These are phyloP conservation scores for Margaritispora aquatica DNA, from an alignment of 495 filamentous ascomycete species.

Conservation along the genomic window DNA sequence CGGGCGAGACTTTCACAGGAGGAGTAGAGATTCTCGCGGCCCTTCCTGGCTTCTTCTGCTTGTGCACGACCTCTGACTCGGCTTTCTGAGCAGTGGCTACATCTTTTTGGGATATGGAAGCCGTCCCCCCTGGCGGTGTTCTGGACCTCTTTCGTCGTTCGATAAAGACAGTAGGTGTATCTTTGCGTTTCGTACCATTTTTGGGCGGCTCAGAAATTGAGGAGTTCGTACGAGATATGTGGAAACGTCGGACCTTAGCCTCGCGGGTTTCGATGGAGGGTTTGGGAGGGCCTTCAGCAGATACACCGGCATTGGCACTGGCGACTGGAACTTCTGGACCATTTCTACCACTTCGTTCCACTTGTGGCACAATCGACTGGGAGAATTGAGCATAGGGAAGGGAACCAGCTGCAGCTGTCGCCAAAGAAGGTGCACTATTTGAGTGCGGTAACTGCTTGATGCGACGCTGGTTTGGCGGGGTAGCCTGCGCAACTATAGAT, in stretches of 20 bases:
- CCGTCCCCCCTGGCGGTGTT: neutral
- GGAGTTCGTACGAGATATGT: constrained; percentile 31
- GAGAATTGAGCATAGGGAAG: neutral
- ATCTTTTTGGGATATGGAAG: neutral
- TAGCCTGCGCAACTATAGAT: neutral
- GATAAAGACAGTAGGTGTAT: constrained; percentile 38
- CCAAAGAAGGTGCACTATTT: constrained; percentile 2
- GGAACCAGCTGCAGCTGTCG: neutral
- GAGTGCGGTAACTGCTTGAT: constrained; percentile 24
- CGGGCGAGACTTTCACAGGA: neutral
- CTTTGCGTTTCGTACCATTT: constrained; percentile 31
- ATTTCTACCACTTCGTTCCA: neutral
- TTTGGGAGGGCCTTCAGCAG: no score
- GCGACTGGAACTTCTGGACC: neutral
- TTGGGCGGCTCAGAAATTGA: neutral
- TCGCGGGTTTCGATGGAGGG: no score
- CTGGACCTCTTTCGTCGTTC: constrained; percentile 29
- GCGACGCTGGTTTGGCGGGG: constrained; percentile 2
- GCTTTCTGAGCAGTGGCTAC: neutral
- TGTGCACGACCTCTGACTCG: neutral
- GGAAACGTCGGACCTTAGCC: constrained; percentile 41
- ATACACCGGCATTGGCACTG: neutral
- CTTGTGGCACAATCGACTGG: neutral
- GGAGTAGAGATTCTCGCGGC: neutral
- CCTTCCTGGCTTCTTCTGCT: constrained; percentile 17